phyloP scores from a whole-genome alignment of 2,329 filamentous ascomycete species.

The Colletotrichum godetiae region DNA sequence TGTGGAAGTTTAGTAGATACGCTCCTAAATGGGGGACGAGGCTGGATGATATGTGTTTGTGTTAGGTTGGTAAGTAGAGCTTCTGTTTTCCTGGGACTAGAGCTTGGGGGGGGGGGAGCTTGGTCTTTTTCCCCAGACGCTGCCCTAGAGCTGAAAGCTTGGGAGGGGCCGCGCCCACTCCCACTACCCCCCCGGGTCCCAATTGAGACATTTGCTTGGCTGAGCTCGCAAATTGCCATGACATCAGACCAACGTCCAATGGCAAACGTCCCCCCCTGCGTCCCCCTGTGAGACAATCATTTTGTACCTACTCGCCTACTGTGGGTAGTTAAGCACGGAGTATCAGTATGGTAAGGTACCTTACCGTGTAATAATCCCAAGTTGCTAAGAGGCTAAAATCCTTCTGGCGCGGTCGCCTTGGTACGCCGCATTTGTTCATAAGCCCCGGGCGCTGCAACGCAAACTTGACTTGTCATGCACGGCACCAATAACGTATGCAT shows the following conservation, averaged over 20 bases:
- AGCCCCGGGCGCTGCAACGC: background rate
- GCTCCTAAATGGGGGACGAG: background rate
- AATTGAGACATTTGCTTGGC: slow-evolving; percentile 32
- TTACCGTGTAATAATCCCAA: too few species aligned
- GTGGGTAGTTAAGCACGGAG: too few species aligned
- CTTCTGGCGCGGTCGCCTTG: background rate
- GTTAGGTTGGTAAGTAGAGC: background rate
- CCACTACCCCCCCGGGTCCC: background rate
- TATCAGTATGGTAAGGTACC: too few species aligned
- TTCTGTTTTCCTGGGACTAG: background rate
- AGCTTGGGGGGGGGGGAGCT: background rate
- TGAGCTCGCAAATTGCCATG: slow-evolving; percentile 25
- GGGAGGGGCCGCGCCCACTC: background rate
- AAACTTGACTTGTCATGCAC: background rate
- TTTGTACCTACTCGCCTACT: background rate
- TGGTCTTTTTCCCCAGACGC: background rate
- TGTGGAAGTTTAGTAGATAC: background rate
- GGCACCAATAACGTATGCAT: slow-evolving; percentile 1
- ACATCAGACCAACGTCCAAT: slow-evolving; percentile 29
- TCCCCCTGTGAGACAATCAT: slow-evolving; percentile 17
- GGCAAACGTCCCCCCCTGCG: background rate
- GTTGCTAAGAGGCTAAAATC: background rate
- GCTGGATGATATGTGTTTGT: background rate
- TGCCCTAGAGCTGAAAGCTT: slow-evolving; percentile 21
- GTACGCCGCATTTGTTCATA: background rate